These are phyloP conservation scores for Drechmeria coniospora DNA, from an alignment of 2,329 filamentous ascomycete genomes.

Conservation along the genomic window DNA sequence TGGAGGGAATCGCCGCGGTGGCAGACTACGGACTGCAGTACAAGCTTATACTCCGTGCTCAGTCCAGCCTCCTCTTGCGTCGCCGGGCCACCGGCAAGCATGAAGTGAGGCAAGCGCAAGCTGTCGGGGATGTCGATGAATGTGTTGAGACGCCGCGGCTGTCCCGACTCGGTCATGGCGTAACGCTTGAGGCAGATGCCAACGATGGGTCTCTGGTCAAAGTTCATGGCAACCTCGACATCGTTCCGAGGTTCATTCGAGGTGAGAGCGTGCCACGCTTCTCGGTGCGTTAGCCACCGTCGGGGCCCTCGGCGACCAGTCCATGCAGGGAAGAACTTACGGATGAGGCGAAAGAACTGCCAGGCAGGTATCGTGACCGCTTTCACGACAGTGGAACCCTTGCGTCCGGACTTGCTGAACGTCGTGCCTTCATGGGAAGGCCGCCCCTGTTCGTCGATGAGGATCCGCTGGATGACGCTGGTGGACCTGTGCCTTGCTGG, in stretches of 20 bases:
- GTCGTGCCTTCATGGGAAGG: slow-evolving; percentile 24
- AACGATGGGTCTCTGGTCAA: slow-evolving; percentile 70
- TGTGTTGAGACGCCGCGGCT: slow-evolving; percentile 58
- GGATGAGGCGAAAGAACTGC: slow-evolving; percentile 92
- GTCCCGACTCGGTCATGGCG: slow-evolving; percentile 49
- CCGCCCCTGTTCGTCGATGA: slow-evolving; percentile 35
- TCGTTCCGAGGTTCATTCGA: slow-evolving; percentile 44
- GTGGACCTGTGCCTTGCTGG: slow-evolving; percentile 31
- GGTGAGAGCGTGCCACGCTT: slow-evolving; percentile 68
- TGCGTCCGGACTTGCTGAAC: slow-evolving; percentile 26
- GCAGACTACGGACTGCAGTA: slow-evolving; percentile 81
- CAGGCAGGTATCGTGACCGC: slow-evolving; percentile 92
- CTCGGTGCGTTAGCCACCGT: slow-evolving; percentile 1
- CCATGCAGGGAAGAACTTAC: slow-evolving; percentile 31
- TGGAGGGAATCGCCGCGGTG: slow-evolving; percentile 76
- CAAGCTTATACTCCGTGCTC: slow-evolving; percentile 82
- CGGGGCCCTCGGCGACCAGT: not conserved
- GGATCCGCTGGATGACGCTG: slow-evolving; percentile 46
- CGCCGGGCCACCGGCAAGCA: slow-evolving; percentile 57
- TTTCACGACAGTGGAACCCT: slow-evolving; percentile 42
- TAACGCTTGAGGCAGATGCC: slow-evolving; percentile 92
- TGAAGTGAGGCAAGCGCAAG: slow-evolving; percentile 78
- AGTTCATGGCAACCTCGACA: slow-evolving; percentile 75
- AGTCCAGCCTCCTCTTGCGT: slow-evolving; percentile 47
- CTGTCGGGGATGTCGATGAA: slow-evolving; percentile 76